phyloP scores from a whole-genome alignment of 176 grass and related monocot species.

The Triticum aestivum region IWGSC_CS_RefSeq_v2.1 NC_057802.1:548567950-548568449 shows the following conservation, averaged over 20 bases:
- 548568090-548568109: constrained; percentile 23
- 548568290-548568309: constrained; percentile 47
- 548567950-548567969: constrained; percentile 15
- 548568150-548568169: background rate
- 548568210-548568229: background rate
- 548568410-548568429: constrained; percentile 56
- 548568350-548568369: constrained; percentile 41
- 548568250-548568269: constrained; percentile 17
- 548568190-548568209: constrained; percentile 13
- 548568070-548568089: constrained; percentile 31
- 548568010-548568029: constrained; percentile 13
- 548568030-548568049: constrained; percentile 21
- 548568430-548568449: constrained; percentile 88
- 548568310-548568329: constrained; percentile 62
- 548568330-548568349: constrained; percentile 66
- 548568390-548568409: constrained; percentile 39
- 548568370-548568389: constrained; percentile 3
- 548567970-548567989: constrained; percentile 18
- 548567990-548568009: constrained; percentile 4
- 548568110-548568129: constrained; percentile 31
- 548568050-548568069: background rate
- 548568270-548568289: constrained; percentile 34
- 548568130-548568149: constrained; percentile 14
- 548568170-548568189: background rate
- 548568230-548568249: background rate